phyloP scores from a whole-genome alignment of 768 basidiomycete genomes.

The Omphalotus guepiniiformis region DNA sequence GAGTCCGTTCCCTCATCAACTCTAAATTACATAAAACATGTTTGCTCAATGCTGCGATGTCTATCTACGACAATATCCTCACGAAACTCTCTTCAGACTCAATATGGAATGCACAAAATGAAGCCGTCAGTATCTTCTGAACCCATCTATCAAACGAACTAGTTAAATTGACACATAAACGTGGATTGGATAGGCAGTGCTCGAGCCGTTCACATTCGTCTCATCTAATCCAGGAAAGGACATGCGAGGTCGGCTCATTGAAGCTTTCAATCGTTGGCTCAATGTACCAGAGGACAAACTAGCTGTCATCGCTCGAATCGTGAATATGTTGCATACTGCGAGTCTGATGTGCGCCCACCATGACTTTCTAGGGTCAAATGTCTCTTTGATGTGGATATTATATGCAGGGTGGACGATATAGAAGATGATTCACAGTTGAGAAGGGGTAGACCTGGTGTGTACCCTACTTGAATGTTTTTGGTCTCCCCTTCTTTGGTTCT shows the following conservation, averaged over 20 bases:
- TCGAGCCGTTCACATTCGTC: slow-evolving; percentile 88
- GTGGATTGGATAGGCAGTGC: slow-evolving; percentile 36
- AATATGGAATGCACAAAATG: slow-evolving; percentile 5
- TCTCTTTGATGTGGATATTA: slow-evolving; percentile 2
- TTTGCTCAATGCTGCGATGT: too few species aligned
- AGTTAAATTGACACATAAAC: not conserved
- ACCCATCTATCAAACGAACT: not conserved
- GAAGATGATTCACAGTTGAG: slow-evolving; percentile 88
- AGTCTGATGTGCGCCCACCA: slow-evolving; percentile 88
- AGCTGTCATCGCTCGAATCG: slow-evolving; percentile 68
- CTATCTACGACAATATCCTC: slow-evolving; percentile 8
- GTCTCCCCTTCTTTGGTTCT: too few species aligned
- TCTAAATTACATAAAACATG: too few species aligned
- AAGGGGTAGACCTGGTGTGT: slow-evolving; percentile 74
- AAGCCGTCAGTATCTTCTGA: not conserved
- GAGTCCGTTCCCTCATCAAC: too few species aligned
- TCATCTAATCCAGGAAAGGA: slow-evolving; percentile 89
- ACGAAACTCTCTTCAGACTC: slow-evolving; percentile 4
- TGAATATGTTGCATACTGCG: slow-evolving; percentile 93
- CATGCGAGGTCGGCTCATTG: slow-evolving; percentile 80
- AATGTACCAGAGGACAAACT: slow-evolving; percentile 73
- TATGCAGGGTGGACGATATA: slow-evolving; percentile 83
- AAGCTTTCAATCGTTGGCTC: slow-evolving; percentile 93
- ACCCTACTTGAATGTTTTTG: not conserved
- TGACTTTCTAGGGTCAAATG: slow-evolving; percentile 2